phyloP scores from a whole-genome alignment of 2,329 filamentous ascomycete species.

The Talaromyces sp. region DNA sequence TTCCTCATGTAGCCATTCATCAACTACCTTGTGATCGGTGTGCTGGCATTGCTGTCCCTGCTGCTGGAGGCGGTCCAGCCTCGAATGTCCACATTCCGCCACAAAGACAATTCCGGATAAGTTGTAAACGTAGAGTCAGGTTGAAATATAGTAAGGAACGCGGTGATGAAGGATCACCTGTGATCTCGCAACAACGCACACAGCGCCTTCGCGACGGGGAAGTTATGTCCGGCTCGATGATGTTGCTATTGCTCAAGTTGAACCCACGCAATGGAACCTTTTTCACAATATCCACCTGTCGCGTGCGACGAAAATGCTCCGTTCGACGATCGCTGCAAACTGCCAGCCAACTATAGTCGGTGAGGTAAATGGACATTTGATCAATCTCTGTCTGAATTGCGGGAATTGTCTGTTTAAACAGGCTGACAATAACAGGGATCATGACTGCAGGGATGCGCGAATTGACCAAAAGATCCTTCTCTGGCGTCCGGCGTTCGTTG shows the following conservation, averaged over 20 bases:
- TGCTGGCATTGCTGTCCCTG: slow-evolving; percentile 14
- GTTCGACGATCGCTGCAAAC: slow-evolving; percentile 55
- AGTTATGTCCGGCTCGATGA: neutral
- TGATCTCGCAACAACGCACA: slow-evolving; percentile 59
- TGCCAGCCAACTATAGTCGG: slow-evolving; percentile 65
- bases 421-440: slow-evolving; percentile 42
- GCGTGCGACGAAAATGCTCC: slow-evolving; percentile 56
- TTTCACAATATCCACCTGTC: slow-evolving; percentile 55
- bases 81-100: slow-evolving; percentile 39
- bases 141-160: slow-evolving; percentile 33
- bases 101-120: slow-evolving; percentile 37
- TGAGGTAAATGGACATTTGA: slow-evolving; percentile 64
- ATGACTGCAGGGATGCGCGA: slow-evolving; percentile 50
- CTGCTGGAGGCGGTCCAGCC: slow-evolving; percentile 21
- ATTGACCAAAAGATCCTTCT: slow-evolving; percentile 51
- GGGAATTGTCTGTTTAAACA: slow-evolving; percentile 49
- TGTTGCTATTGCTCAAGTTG: slow-evolving; percentile 16
- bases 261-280: slow-evolving; percentile 37
- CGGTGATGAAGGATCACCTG: slow-evolving; percentile 53
- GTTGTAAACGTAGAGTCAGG: slow-evolving; percentile 34
- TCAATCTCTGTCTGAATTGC: slow-evolving; percentile 58
- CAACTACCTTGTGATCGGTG: slow-evolving; percentile 23
- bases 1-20: neutral
- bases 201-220: slow-evolving; percentile 44
- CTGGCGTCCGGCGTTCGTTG: slow-evolving; percentile 43